Evolutionary conservation across 2,329 filamentous ascomycete genomes (phyloP).

Genomic region (Penicillium nordicum): DNA sequence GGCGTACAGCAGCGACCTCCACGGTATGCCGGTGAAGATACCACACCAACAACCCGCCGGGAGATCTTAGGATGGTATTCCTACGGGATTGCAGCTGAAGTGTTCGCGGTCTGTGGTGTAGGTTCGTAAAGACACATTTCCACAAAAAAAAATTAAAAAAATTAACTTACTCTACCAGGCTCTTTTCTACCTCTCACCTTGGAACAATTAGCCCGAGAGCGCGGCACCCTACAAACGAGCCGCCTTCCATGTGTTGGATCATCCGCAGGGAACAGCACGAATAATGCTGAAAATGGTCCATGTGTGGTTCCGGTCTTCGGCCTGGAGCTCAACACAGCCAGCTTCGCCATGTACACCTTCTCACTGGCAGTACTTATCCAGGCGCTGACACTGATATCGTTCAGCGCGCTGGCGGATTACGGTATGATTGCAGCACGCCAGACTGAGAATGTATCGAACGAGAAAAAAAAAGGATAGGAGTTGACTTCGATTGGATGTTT

Average conservation of each 20-base stretch:
- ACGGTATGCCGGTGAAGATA: constrained; percentile 77
- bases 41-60: constrained; percentile 72
- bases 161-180: constrained; percentile 46
- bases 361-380: constrained; percentile 83
- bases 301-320: constrained; percentile 35
- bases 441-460: neutral
- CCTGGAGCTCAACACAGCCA: constrained; percentile 36
- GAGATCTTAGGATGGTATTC: constrained; percentile 89
- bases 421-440: constrained; percentile 53
- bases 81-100: constrained; percentile 91
- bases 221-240: constrained; percentile 67
- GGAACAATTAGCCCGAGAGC: constrained; percentile 86
- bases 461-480: neutral
- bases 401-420: constrained; percentile 65
- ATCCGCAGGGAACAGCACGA: constrained; percentile 24
- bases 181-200: constrained; percentile 91
- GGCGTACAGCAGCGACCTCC: constrained; percentile 35
- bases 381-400: constrained; percentile 77
- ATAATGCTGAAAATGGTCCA: constrained; percentile 22
- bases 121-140: constrained; percentile 40
- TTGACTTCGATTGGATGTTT: constrained; percentile 1
- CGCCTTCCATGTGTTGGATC: constrained; percentile 32
- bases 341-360: constrained; percentile 64
- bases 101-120: constrained; percentile 83
- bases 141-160: neutral